These are phyloP conservation scores for Botrytis medusae DNA, from an alignment of 2,329 filamentous ascomycete genomes.

Conservation along the genomic window DNA sequence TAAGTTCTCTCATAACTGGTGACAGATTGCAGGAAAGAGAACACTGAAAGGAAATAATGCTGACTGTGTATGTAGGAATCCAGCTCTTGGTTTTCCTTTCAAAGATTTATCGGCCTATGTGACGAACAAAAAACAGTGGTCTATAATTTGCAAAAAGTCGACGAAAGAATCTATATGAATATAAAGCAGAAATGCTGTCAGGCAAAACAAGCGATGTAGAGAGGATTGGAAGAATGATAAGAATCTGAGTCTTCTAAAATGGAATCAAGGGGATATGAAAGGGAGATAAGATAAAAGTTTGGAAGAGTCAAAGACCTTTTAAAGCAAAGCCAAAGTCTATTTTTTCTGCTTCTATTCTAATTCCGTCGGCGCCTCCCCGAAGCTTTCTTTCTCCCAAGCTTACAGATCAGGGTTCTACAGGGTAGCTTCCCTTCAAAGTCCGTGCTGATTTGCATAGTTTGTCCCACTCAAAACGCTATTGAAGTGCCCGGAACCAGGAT, in stretches of 20 bases:
- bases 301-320: slow-evolving; percentile 23
- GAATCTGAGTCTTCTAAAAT: not conserved
- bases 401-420: slow-evolving; percentile 14
- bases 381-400: slow-evolving; percentile 19
- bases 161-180: not conserved
- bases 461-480: slow-evolving; percentile 26
- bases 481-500: slow-evolving; percentile 32
- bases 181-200: not conserved
- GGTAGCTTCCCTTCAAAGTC: slow-evolving; percentile 24
- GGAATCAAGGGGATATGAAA: slow-evolving; percentile 21
- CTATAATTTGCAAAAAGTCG: slow-evolving; percentile 7
- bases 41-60: slow-evolving; percentile 1
- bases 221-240: slow-evolving; percentile 12
- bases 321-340: slow-evolving; percentile 17
- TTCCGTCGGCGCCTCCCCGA: slow-evolving; percentile 16
- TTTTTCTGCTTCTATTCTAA: slow-evolving; percentile 6
- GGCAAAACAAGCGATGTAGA: not conserved
- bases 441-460: slow-evolving; percentile 27
- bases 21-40: not conserved
- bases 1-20: not conserved
- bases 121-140: not conserved
- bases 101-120: not conserved
- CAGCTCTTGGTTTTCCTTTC: slow-evolving; percentile 39
- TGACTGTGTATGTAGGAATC: slow-evolving; percentile 29
- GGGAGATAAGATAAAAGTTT: slow-evolving; percentile 17